Base-by-base conservation (phyloP, 345 rosid genomes). In the Eucalyptus decipiens region DNA sequence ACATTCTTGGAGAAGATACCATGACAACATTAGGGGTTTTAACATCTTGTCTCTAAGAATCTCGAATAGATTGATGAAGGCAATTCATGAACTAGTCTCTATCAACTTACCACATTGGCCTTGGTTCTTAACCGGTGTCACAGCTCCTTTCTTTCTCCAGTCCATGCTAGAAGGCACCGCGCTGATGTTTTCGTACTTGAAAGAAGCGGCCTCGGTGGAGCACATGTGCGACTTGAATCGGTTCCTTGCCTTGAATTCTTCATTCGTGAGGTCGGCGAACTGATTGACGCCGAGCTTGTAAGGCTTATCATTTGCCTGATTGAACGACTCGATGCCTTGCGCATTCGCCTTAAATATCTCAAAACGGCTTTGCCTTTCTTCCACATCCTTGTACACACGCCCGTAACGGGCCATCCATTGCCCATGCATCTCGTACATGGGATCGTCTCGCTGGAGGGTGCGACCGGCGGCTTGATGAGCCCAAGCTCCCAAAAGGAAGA, bases 71-170 rank as follows among this genome's bases (percentile, higher is more conserved):
- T 16, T 67, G 34, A 17, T n/a, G 21, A 67, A 67, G 76, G 76
- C 21, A 67, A 67, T 15, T 67, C 11, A 32, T 8, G 11, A 67
- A 32, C 4, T 32, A 17, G 34, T 16, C 9, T 17, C 11, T 19
- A 15, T 8, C 23, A 26, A 43, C 90, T 91, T 91, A 95, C 95
- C 94, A 51, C 97, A 94, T 87, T 91, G 92, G 86, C 94, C 94
- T 90, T 95, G 95, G 90, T 95, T 92, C 89, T 95, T 95, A 24
- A 94, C 87, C 10, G 90, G 90, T 18, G 95, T 93, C 32, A 95
- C 95, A 76, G 94, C 95, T 34, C 95, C 95, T 80, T 92, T 93
- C 89, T 90, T 89, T 88, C 94, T 90, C 97, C 95, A 94, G 45
- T 94, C 94, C 89, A 95, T 89, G 11, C 91, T 88, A 6, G 92